phyloP scores from a whole-genome alignment of 2,329 filamentous ascomycete species.

The Polytolypa hystricis region DNA sequence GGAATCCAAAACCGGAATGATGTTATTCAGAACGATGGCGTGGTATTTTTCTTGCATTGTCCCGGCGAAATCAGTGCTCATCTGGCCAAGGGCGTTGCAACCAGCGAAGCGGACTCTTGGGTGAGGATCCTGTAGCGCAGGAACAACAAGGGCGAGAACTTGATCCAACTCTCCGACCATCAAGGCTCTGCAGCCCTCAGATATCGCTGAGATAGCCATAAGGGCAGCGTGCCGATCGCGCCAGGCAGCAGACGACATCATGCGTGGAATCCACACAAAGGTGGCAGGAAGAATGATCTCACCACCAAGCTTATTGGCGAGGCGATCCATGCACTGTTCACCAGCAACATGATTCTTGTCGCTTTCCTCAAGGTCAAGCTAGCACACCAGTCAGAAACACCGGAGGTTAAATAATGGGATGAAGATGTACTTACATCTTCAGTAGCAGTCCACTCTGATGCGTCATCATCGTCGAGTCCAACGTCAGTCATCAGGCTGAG shows the following conservation, averaged over 20 bases:
- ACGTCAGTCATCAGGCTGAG: slow-evolving; percentile 97
- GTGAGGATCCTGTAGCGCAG: slow-evolving; percentile 78
- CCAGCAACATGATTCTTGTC: slow-evolving; percentile 96
- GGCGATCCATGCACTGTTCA: slow-evolving; percentile 94
- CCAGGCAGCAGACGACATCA: slow-evolving; percentile 95
- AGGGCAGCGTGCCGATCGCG: slow-evolving; percentile 89
- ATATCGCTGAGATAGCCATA: slow-evolving; percentile 98
- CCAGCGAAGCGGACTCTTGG: slow-evolving; percentile 93
- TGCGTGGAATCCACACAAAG: slow-evolving; percentile 91
- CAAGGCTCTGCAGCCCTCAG: slow-evolving; percentile 87
- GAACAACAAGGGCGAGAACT: slow-evolving; percentile 88
- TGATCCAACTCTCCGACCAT: slow-evolving; percentile 94
- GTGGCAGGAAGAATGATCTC: slow-evolving; percentile 83
- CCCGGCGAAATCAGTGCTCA: slow-evolving; percentile 98
- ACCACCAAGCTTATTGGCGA: slow-evolving; percentile 96
- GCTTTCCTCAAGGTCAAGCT: slow-evolving; percentile 90
- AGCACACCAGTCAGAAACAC: slow-evolving; percentile 13
- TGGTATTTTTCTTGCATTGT: slow-evolving; percentile 98
- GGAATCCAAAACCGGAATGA: slow-evolving; percentile 84
- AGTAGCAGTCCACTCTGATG: slow-evolving; percentile 79
- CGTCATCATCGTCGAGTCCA: slow-evolving; percentile 87
- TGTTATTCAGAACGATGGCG: slow-evolving; percentile 71
- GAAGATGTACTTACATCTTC: slow-evolving; percentile 59
- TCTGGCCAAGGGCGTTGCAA: slow-evolving; percentile 96
- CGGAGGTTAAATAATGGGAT: neutral